Evolutionary conservation across 2,329 filamentous ascomycete genomes (phyloP).

Genomic region (Akanthomyces lecanii): DNA sequence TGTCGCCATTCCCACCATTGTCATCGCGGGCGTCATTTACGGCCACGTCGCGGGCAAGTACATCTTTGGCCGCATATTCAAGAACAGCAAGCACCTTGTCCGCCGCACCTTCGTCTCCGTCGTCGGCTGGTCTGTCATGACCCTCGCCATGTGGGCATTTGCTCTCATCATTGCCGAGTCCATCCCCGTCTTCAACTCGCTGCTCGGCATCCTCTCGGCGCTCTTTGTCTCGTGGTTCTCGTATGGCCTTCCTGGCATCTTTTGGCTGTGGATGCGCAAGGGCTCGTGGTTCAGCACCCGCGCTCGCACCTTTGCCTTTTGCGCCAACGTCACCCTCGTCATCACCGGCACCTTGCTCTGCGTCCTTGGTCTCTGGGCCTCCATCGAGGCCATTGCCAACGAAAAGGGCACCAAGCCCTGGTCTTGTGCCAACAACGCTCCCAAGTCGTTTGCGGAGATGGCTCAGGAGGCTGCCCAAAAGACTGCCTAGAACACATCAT

Average conservation of each 20-base stretch:
- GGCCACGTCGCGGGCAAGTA: constrained; percentile 63
- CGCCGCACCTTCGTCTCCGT: constrained; percentile 48
- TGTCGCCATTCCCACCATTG: constrained; percentile 64
- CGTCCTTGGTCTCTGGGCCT: constrained; percentile 37
- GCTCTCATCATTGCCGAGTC: constrained; percentile 66
- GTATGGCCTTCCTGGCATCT: constrained; percentile 43
- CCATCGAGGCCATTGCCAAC: constrained; percentile 32
- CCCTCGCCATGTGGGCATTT: constrained; percentile 51
- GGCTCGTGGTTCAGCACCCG: constrained; percentile 35
- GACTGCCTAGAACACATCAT: background rate
- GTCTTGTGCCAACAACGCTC: constrained; percentile 27
- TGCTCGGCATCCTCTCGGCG: constrained; percentile 59
- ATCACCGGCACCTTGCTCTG: constrained; percentile 34
- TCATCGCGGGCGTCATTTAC: constrained; percentile 68
- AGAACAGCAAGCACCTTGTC: constrained; percentile 52
- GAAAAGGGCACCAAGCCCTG: constrained; percentile 31
- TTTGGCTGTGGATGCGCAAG: constrained; percentile 46
- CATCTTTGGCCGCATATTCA: constrained; percentile 60
- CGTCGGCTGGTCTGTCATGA: constrained; percentile 56
- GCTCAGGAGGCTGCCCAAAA: background rate
- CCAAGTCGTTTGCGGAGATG: background rate
- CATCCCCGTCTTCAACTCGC: constrained; percentile 64
- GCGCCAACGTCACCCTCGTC: constrained; percentile 30
- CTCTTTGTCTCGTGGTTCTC: constrained; percentile 67
- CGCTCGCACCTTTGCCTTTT: constrained; percentile 30